Base-by-base conservation (phyloP, 805 yeast genomes). In the Saturnispora ahearnii region DNA sequence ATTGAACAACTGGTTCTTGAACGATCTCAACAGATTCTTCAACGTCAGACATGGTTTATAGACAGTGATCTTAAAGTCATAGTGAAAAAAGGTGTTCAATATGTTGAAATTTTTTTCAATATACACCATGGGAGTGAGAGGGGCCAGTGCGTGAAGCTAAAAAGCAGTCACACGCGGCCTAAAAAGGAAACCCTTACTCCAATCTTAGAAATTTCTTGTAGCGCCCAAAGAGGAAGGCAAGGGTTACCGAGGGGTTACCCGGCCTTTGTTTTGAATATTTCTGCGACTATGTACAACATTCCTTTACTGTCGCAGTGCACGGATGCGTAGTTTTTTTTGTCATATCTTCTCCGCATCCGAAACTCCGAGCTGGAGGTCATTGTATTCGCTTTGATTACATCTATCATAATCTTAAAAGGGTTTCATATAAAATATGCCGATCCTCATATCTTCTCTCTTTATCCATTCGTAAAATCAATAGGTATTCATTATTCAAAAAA, bases 1-100 rank as follows among this genome's bases (percentile, higher is more conserved):
- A 76, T 74, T 82, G 81, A 67, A 84, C 78, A 64, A 76, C 81
- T 72, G 84, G 85, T 78, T 87, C 95, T 72, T 85, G 84, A 72
- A 85, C 86, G 72, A 84, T 86, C 64, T 76, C 81, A 65, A 74
- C 78, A 55, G 67, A 69, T 65, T 70, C 72, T 63, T 70, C 74
- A 64, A 68, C 87, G 83, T 84, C 91, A 79, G 95, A 84, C 95
- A 86, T 86, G 67, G 66, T 82, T 67, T 21, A 24, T 37, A 48
- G 44, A 31, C 34, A 42, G 30, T 40, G 37, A 37, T 29, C 28
- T 18, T 29, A 5, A 38, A 12, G n/a, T 31, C n/a, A 31, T 31
- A 31, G 34, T 31, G 34, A 36, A 18, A 18, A 36, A 18, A 4
- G 11, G 13, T 33, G 37, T 33, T 33, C 32, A 29, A 10, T 36